A percentile compares a stretch with the other conserved stretches of the same genome.
These are phyloP conservation scores for Corchorus olitorius DNA, from an alignment of 345 rosid species.

Conservation along the genomic window DNA sequence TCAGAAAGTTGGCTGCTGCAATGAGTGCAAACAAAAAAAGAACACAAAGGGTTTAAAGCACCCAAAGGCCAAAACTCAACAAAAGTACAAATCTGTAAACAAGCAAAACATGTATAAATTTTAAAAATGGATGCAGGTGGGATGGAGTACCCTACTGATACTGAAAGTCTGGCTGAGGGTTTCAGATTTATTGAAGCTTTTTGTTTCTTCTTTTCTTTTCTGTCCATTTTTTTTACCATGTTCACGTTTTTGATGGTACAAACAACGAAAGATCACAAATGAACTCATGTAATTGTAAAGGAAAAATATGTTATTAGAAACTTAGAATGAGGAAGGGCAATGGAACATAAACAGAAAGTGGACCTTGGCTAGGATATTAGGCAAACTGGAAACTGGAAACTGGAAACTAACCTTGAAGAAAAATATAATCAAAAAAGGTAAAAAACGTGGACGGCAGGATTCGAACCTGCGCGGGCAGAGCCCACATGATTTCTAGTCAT, in stretches of 20 bases:
- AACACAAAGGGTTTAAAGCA: neutral
- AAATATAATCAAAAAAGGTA: neutral
- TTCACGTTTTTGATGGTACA: too few relatives aligned
- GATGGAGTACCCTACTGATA: neutral
- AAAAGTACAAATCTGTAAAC: neutral
- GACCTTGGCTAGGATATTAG: neutral
- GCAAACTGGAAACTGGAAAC: neutral
- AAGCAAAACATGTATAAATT: neutral
- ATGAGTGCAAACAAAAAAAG: neutral
- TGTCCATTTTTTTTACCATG: neutral
- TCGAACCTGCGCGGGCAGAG: slow-evolving; percentile 51
- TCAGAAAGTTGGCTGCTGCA: neutral
- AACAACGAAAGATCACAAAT: too few relatives aligned
- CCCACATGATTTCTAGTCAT: slow-evolving; percentile 96
- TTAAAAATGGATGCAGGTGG: slow-evolving; percentile 7
- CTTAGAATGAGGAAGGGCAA: too few relatives aligned
- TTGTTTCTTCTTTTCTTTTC: neutral
- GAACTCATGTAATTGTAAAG: too few relatives aligned
- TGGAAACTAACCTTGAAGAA: too few relatives aligned
- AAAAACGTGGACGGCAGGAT: slow-evolving; percentile 38
- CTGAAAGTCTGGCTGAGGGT: neutral
- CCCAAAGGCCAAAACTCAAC: neutral
- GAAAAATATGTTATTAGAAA: neutral
- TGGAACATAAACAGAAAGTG: neutral
- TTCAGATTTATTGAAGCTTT: neutral